Evolutionary conservation across 2,329 filamentous ascomycete genomes (phyloP).

Genomic region (Fusarium ramigenum): DNA sequence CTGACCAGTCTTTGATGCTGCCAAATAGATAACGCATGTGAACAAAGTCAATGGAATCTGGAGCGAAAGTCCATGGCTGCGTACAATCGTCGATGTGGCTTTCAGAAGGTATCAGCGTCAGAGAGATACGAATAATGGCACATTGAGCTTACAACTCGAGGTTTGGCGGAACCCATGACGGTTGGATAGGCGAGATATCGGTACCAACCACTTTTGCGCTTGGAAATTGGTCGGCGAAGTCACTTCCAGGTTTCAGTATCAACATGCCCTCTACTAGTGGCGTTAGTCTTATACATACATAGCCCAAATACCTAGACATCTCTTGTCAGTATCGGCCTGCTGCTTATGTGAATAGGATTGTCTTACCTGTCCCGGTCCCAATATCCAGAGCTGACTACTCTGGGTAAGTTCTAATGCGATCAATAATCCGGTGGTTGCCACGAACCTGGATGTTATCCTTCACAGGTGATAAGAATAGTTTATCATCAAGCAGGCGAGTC

Average conservation of each 20-base stretch:
- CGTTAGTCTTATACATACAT: neutral
- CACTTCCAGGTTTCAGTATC: constrained; percentile 50
- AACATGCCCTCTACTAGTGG: neutral
- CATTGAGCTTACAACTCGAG: constrained; percentile 6
- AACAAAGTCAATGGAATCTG: constrained; percentile 63
- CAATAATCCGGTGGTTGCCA: too few relatives aligned
- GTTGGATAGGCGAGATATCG: constrained; percentile 66
- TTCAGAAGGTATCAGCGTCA: neutral
- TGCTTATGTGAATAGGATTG: accelerated
- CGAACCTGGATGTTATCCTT: constrained; percentile 11
- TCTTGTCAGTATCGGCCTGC: too few relatives aligned
- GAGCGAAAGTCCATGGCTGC: constrained; percentile 41
- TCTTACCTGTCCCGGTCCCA: constrained; percentile 30
- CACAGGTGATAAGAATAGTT: constrained; percentile 18
- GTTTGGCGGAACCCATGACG: constrained; percentile 16
- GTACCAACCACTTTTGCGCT: constrained; percentile 58
- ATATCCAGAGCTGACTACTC: constrained; percentile 17
- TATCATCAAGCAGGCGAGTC: constrained; percentile 2
- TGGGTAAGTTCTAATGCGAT: too few relatives aligned
- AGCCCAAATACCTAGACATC: constrained; percentile 5
- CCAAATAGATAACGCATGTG: constrained; percentile 66
- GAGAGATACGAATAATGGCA: accelerated
- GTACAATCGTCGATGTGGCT: constrained; percentile 43
- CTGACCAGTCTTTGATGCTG: constrained; percentile 63
- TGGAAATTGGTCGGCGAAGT: constrained; percentile 56